Base-by-base conservation (phyloP, 257 asterid species). In the Solanum tarapatanum region DNA sequence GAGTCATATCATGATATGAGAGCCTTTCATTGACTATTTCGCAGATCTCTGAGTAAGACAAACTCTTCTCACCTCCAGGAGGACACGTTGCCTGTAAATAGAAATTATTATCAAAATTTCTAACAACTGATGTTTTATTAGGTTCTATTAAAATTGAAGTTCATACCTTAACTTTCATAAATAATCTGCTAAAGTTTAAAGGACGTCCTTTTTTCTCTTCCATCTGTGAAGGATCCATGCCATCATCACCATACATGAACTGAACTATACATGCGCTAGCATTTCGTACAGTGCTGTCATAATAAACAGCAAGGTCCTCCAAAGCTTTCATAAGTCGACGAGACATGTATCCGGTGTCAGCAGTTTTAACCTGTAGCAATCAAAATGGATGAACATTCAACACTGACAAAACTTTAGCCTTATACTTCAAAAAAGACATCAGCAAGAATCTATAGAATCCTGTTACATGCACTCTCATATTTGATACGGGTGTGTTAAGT, bases 201-300 rank as follows among this genome's bases (percentile, higher is more conserved):
- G 99, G 98, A 85, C 89, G 94, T 37, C 99, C 99, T 90, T 89
- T 92, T 89, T 92, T 94, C 87, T 91, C 99, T 92, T 97, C 99
- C 99, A 97, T 97, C 88, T 94, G 98, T 21, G 96, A 92, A 88
- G 99, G 98, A 91, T 97, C 99, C 99, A 97, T 92, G 88, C 98
- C 98, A 92, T 97, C 99, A 90, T 94, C 96, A 51, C 99, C 99
- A 84, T 97, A 97, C 86, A 87, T 69, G 89, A 97, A 97, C 89
- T 97, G 99, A 83, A 95, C 92, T 89, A 97, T 92, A 92, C 92
- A 90, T 88, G 95, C 87, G 89, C 99, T 95, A 55, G 99, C 96
- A 92, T 93, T 93, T 91, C 99, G 93, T 80, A 97, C 99, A 21
- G 98, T 95, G 92, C 90, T 89, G 87, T 97, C 99, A 90, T 97